Evolutionary conservation across 139 green algal genomes (phyloP).

Genomic region (Closterium sp.): DNA sequence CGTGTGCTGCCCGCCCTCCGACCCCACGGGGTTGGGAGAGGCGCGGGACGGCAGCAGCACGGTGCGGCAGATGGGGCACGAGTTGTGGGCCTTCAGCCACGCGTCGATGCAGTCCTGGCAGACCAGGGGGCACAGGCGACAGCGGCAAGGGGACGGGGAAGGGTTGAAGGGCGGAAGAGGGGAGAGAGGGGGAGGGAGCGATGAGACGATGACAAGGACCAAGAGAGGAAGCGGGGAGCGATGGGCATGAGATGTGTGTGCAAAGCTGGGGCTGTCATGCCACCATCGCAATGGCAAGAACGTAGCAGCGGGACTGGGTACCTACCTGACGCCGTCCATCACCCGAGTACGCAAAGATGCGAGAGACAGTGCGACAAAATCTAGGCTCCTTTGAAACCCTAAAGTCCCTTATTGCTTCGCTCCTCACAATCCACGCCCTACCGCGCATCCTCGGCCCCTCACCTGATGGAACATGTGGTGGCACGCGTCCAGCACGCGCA

Average conservation of each 20-base stretch:
- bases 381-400: not conserved
- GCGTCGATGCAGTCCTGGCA: slow-evolving; percentile 3
- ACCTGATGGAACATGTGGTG: slow-evolving; percentile 18
- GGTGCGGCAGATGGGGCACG: slow-evolving; percentile 8
- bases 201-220: not conserved
- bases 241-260: not conserved
- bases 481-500: slow-evolving; percentile 14
- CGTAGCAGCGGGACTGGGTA: not conserved
- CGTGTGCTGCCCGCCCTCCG: not conserved
- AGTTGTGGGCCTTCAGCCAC: slow-evolving; percentile 2
- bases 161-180: not conserved
- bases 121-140: not conserved
- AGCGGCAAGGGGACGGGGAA: not conserved
- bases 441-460: not conserved
- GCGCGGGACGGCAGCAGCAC: not conserved
- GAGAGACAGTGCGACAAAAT: too few species aligned
- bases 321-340: not conserved
- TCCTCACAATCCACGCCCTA: not conserved
- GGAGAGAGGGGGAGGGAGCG: not conserved
- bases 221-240: not conserved
- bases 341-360: not conserved
- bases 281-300: too few species aligned
- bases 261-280: too few species aligned
- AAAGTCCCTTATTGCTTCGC: not conserved
- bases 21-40: not conserved